A percentile compares a stretch with the other conserved stretches of the same genome.
These are phyloP conservation scores for Nicotiana knightiana DNA, from an alignment of 257 asterid species.

Conservation along the genomic window DNA sequence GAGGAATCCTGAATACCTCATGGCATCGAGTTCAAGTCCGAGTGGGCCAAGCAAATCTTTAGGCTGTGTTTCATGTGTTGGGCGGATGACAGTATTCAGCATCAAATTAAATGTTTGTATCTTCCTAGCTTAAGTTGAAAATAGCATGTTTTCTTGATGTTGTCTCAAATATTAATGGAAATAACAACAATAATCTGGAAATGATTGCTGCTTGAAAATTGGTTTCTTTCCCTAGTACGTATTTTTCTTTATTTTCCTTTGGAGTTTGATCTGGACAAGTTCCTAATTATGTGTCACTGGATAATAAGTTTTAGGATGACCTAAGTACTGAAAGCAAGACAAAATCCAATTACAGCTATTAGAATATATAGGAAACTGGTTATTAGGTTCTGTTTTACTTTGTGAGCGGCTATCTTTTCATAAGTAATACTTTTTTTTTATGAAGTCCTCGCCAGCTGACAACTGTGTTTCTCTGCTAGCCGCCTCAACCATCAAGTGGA, in stretches of 20 bases:
- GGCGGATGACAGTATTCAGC: not conserved
- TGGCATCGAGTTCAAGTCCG: slow-evolving; percentile 89
- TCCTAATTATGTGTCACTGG: not conserved
- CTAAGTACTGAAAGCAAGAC: not conserved
- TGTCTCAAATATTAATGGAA: not conserved
- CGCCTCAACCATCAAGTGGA: not conserved
- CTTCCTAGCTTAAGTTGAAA: slow-evolving; percentile 6
- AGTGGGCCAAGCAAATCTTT: slow-evolving; percentile 70
- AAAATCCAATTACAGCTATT: not conserved
- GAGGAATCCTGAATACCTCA: slow-evolving; percentile 90
- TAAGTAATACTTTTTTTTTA: not conserved
- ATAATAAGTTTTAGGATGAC: not conserved
- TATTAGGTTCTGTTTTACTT: not conserved
- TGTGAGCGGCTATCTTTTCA: not conserved
- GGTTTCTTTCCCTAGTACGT: not conserved
- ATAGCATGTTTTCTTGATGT: not conserved
- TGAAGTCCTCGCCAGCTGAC: not conserved
- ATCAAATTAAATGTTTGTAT: not conserved
- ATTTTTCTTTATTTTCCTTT: too few relatives aligned
- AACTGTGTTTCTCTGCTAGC: not conserved
- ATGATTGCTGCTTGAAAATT: not conserved
- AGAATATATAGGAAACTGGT: not conserved
- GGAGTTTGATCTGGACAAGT: not conserved
- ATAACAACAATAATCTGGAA: not conserved
- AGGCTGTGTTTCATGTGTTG: slow-evolving; percentile 19